These are phyloP conservation scores for Arctium minus DNA, from an alignment of 129 eudicot species.

Conservation along the genomic window DNA sequence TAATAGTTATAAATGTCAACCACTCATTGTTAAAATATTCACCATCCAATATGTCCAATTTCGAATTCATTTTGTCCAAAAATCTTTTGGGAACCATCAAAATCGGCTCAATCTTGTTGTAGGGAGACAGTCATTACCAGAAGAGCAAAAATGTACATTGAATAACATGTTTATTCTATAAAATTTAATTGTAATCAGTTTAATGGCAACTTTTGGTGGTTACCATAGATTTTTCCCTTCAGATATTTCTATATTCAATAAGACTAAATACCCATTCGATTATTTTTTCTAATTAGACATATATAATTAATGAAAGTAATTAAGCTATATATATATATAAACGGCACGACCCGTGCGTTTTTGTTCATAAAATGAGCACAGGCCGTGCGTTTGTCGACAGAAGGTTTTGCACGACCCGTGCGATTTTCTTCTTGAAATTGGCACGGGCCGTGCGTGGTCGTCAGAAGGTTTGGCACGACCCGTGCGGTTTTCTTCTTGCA, in stretches of 20 bases:
- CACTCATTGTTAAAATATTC: neutral
- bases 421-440: too few relatives aligned
- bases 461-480: too few relatives aligned
- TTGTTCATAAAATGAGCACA: too few relatives aligned
- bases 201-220: neutral
- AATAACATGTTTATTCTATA: neutral
- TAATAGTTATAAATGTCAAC: neutral
- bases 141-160: neutral
- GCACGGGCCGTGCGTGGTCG: too few relatives aligned
- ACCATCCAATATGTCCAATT: neutral
- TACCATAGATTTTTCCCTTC: neutral
- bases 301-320: neutral
- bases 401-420: too few relatives aligned
- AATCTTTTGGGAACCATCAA: neutral
- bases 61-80: neutral
- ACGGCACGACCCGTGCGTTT: too few relatives aligned
- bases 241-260: neutral
- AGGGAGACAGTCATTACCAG: neutral
- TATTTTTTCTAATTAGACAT: neutral
- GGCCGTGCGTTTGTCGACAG: too few relatives aligned
- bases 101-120: neutral
- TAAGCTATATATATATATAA: neutral
- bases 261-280: neutral
- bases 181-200: neutral
- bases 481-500: too few relatives aligned